These are phyloP conservation scores for Orbilia brochopaga DNA, from an alignment of 2,329 filamentous ascomycete genomes.

Conservation along the genomic window DNA sequence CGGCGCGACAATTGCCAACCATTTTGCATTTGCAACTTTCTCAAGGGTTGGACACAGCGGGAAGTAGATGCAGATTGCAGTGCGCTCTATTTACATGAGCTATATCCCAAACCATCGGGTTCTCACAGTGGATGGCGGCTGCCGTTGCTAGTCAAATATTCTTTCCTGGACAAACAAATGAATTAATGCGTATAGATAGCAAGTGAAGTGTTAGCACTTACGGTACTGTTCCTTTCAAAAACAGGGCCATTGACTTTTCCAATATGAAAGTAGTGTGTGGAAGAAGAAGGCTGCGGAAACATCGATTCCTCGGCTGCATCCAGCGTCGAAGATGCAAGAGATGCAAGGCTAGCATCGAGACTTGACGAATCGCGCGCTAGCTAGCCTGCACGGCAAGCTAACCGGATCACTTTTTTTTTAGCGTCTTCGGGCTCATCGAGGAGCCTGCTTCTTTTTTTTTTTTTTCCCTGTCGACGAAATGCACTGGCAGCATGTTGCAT, in stretches of 20 bases:
- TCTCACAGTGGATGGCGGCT: not conserved
- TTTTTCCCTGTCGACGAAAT: slow-evolving; percentile 18
- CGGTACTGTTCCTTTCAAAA: too few species aligned
- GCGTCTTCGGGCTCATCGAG: slow-evolving; percentile 41
- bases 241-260: too few species aligned
- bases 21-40: too few species aligned
- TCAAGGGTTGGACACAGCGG: too few species aligned
- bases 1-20: too few species aligned
- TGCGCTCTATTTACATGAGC: slow-evolving; percentile 33
- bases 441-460: slow-evolving; percentile 32
- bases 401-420: slow-evolving; percentile 30
- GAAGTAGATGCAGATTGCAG: too few species aligned
- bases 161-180: too few species aligned
- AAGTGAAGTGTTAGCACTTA: too few species aligned
- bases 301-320: slow-evolving; percentile 26
- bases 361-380: too few species aligned
- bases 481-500: slow-evolving; percentile 36
- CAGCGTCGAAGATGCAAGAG: too few species aligned
- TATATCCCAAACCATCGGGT: slow-evolving; percentile 49
- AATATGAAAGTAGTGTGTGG: slow-evolving; percentile 30
- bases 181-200: not conserved
- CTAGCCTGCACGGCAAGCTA: too few species aligned
- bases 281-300: slow-evolving; percentile 22
- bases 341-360: not conserved
- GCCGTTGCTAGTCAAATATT: too few species aligned